A percentile compares a stretch with the other conserved stretches of the same genome.
These are phyloP conservation scores for Pilatotrama ljubarskyi DNA, from an alignment of 768 basidiomycete genomes.

Conservation along the genomic window DNA sequence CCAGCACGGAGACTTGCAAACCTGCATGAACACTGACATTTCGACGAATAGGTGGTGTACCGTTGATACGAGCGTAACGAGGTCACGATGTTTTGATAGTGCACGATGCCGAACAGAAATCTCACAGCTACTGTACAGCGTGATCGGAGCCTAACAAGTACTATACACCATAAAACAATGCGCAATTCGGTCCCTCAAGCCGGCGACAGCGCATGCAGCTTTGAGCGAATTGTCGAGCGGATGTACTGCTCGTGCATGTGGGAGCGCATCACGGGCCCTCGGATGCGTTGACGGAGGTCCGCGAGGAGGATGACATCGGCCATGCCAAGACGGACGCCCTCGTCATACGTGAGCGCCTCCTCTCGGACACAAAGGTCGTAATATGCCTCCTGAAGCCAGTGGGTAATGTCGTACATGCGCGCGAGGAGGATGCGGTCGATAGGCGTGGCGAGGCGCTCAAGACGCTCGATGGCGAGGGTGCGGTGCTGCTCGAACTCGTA, in stretches of 20 bases:
- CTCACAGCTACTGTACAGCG: neutral
- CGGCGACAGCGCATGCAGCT: neutral
- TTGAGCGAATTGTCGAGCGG: neutral
- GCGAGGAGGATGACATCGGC: slow-evolving; percentile 21
- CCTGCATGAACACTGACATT: no score
- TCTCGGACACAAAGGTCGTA: slow-evolving; percentile 18
- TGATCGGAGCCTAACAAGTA: neutral
- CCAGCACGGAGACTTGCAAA: neutral
- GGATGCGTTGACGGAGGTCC: slow-evolving; percentile 18
- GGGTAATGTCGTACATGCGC: slow-evolving; percentile 16
- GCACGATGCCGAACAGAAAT: neutral
- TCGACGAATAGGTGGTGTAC: no score
- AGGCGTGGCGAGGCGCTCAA: slow-evolving; percentile 21
- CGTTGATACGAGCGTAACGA: no score
- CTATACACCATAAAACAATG: neutral
- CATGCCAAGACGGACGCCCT: slow-evolving; percentile 22
- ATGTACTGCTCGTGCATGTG: slow-evolving; percentile 7
- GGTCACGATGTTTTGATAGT: no score
- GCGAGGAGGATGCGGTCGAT: slow-evolving; percentile 24
- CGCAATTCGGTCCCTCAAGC: neutral
- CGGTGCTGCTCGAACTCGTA: slow-evolving; percentile 33
- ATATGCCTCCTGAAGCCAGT: slow-evolving; percentile 19
- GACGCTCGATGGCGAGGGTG: slow-evolving; percentile 32
- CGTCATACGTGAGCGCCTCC: slow-evolving; percentile 20
- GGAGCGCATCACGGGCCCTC: neutral